Evolutionary conservation across 1,284 basidiomycete genomes (phyloP).

Genomic region (Trichosporon coremiiforme): DNA sequence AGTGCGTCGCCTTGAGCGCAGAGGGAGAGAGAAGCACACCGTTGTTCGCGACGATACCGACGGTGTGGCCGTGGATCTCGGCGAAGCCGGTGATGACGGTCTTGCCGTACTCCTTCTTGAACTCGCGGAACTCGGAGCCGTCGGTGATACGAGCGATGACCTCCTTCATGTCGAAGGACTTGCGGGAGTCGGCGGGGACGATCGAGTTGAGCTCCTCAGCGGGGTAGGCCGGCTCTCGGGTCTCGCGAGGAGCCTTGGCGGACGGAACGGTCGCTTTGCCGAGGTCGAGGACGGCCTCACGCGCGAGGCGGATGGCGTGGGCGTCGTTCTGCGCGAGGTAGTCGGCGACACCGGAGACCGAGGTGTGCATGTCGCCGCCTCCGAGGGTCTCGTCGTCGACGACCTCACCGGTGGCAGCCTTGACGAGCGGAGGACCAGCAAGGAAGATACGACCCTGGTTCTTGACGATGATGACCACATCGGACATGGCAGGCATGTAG

Average conservation of each 20-base stretch:
- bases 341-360: conserved; percentile 90
- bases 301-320: conserved; percentile 81
- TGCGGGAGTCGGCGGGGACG: conserved; percentile 82
- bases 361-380: conserved; percentile 88
- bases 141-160: conserved; percentile 89
- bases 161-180: conserved; percentile 90
- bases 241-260: conserved; percentile 22
- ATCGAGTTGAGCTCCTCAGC: conserved; percentile 83
- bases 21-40: conserved; percentile 92
- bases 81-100: conserved; percentile 93
- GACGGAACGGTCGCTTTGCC: conserved; percentile 54
- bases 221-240: conserved; percentile 69
- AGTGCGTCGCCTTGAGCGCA: conserved; percentile 90
- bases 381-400: conserved; percentile 85
- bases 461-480: conserved; percentile 88
- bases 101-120: conserved; percentile 90
- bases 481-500: conserved; percentile 96
- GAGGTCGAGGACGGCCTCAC: conserved; percentile 78
- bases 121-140: conserved; percentile 88
- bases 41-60: conserved; percentile 90
- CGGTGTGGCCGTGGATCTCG: conserved; percentile 78
- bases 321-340: conserved; percentile 85
- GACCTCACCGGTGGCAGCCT: conserved; percentile 90
- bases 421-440: conserved; percentile 93
- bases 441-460: conserved; percentile 93